Conservation (phyloP, 768 basidiomycete species). For the Serendipita sp. region DNA sequence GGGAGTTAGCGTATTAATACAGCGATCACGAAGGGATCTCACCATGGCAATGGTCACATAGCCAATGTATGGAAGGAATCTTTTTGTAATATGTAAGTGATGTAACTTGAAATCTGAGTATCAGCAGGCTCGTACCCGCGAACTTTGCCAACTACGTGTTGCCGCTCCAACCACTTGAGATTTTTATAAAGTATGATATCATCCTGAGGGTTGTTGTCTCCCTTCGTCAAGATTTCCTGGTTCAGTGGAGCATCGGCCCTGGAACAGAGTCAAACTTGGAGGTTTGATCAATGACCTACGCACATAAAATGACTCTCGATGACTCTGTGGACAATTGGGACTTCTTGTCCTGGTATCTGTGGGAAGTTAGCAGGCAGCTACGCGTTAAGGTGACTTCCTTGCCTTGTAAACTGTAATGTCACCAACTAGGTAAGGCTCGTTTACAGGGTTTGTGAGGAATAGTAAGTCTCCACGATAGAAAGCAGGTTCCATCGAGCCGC, state of each 20-base stretch:
- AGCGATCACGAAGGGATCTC: conserved; percentile 16
- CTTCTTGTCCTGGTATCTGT: conserved; percentile 66
- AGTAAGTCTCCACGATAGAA: conserved; percentile 93
- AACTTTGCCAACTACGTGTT: conserved; percentile 89
- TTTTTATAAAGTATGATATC: conserved; percentile 82
- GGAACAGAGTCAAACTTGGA: not conserved
- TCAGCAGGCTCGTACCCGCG: conserved; percentile 48
- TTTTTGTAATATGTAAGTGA: conserved; percentile 17
- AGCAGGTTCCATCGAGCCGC: conserved; percentile 92
- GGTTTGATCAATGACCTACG: not conserved
- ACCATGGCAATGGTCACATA: conserved; percentile 97
- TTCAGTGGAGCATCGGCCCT: conserved; percentile 12
- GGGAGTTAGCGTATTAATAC: not conserved
- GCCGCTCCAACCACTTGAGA: conserved; percentile 68
- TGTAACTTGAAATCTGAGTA: no score
- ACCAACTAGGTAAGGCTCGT: conserved; percentile 63
- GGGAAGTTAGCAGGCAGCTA: not conserved
- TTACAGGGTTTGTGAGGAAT: conserved; percentile 75
- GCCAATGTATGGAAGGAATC: conserved; percentile 87
- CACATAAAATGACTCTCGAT: conserved; percentile 74
- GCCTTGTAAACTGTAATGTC: conserved; percentile 95
- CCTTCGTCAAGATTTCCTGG: conserved; percentile 83
- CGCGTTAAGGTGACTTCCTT: conserved; percentile 3
- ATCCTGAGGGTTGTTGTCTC: conserved; percentile 85
- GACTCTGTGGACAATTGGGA: conserved; percentile 93